phyloP scores from a whole-genome alignment of 768 basidiomycete species.

The Fistulinella prunicolor region DNA sequence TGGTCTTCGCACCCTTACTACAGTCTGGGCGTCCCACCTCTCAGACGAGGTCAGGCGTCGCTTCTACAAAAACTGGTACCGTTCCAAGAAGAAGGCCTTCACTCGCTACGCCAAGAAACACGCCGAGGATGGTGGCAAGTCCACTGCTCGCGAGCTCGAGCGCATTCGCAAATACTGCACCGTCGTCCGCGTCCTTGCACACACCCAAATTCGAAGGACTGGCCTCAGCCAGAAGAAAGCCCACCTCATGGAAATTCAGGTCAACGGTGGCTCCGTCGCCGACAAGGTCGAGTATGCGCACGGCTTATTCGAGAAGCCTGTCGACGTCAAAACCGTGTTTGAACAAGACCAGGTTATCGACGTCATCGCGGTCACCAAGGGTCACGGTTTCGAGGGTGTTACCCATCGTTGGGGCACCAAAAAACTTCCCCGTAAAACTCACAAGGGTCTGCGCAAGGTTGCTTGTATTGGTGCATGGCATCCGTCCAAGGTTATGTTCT shows the following conservation, averaged over 20 bases:
- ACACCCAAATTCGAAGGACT: conserved; percentile 98
- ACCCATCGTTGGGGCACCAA: conserved; percentile 99
- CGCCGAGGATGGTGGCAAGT: conserved; percentile 91
- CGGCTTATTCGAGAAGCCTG: conserved; percentile 93
- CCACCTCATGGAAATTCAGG: conserved; percentile 99
- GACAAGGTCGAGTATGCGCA: conserved; percentile 98
- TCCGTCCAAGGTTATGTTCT: conserved; percentile 99
- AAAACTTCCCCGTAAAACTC: conserved; percentile 97
- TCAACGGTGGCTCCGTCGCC: conserved; percentile 92
- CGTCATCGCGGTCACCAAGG: conserved; percentile 97
- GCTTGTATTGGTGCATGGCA: conserved; percentile 99
- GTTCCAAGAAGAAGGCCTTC: conserved; percentile 99
- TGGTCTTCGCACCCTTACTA: conserved; percentile 97
- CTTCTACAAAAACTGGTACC: conserved; percentile 99
- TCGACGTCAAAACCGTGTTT: conserved; percentile 82
- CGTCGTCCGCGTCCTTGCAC: conserved; percentile 97
- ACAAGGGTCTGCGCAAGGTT: conserved; percentile 99
- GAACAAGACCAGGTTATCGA: conserved; percentile 98
- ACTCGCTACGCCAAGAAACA: conserved; percentile 99
- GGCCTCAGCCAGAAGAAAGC: conserved; percentile 99
- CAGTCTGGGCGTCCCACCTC: conserved; percentile 97
- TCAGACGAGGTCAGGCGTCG: conserved; percentile 97
- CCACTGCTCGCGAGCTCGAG: conserved; percentile 92
- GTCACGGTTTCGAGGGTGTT: conserved; percentile 99
- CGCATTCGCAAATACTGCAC: conserved; percentile 99